Conservation (phyloP, 2,329 filamentous ascomycete species). For the Cladosporium velox region DNA sequence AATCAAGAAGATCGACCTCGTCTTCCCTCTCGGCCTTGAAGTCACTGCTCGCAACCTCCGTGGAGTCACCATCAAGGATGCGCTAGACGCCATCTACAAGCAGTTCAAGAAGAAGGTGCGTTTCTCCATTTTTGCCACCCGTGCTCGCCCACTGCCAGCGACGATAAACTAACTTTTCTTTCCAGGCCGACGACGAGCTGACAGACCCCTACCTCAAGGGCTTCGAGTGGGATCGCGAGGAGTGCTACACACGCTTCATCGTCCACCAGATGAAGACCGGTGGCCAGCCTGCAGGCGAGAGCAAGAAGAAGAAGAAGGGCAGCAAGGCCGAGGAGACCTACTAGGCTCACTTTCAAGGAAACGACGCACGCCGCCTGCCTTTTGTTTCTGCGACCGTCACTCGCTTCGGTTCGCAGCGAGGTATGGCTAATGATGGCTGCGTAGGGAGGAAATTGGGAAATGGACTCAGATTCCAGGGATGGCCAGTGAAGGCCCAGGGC, state of each 20-base stretch:
- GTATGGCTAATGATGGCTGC: conserved; percentile 12
- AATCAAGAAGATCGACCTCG: conserved; percentile 91
- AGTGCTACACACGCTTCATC: conserved; percentile 83
- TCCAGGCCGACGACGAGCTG: conserved; percentile 85
- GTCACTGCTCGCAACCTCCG: conserved; percentile 89
- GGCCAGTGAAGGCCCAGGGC: conserved; percentile 9
- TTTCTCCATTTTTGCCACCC: conserved; percentile 23
- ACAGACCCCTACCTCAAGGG: conserved; percentile 84
- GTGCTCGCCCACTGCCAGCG: conserved; percentile 27
- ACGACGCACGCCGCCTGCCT: conserved; percentile 11
- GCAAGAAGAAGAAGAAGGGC: conserved; percentile 63
- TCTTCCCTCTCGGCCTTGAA: conserved; percentile 84
- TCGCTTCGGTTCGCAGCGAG: conserved; percentile 12
- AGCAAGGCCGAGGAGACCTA: conserved; percentile 30
- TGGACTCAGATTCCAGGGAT: neutral
- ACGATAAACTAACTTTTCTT: conserved; percentile 4
- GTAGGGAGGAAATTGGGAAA: conserved; percentile 13
- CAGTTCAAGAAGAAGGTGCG: conserved; percentile 92
- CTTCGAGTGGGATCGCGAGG: conserved; percentile 95
- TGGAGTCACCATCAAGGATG: conserved; percentile 96
- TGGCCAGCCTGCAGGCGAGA: conserved; percentile 51
- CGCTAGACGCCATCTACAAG: conserved; percentile 92
- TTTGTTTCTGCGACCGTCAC: conserved; percentile 9
- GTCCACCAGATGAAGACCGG: conserved; percentile 80
- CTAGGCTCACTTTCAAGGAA: neutral